Percentiles rank a stretch among this genome's conserved stretches.
These are phyloP conservation scores for Carex pumila DNA, from an alignment of 176 grass and related monocot genomes.

Conservation along the genomic window DNA sequence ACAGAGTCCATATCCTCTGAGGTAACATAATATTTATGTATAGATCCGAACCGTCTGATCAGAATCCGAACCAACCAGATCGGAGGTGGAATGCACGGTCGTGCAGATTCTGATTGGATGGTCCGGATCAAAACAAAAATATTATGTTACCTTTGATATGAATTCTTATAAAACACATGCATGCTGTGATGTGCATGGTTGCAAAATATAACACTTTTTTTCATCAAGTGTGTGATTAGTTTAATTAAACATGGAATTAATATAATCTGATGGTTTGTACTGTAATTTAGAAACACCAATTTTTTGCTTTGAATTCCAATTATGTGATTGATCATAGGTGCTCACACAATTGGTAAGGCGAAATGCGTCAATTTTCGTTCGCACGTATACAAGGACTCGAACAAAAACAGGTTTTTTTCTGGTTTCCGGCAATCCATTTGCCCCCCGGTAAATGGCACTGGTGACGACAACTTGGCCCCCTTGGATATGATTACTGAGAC, in stretches of 20 bases:
- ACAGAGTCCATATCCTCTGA: no score
- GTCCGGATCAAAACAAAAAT: no score
- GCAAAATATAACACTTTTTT: no score
- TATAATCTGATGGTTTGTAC: background rate
- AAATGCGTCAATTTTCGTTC: conserved; percentile 48
- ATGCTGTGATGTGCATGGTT: no score
- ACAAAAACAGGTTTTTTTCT: conserved; percentile 29
- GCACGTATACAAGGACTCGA: conserved; percentile 52
- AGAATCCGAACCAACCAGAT: no score
- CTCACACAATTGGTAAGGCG: conserved; percentile 54
- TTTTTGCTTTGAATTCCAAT: background rate
- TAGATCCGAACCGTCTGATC: no score
- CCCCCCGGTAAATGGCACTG: conserved; percentile 16
- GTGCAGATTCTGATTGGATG: no score
- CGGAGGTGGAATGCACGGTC: no score
- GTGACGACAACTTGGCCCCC: conserved; percentile 56
- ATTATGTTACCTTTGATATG: no score
- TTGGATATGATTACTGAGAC: conserved; percentile 36
- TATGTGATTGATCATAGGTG: conserved; percentile 28
- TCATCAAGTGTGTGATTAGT: background rate
- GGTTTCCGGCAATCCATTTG: conserved; percentile 15
- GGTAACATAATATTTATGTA: no score
- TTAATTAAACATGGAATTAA: background rate
- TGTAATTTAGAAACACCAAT: background rate
- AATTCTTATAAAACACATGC: no score